Evolutionary conservation across 768 basidiomycete genomes (phyloP).

Genomic region (Tylopilus intermedius): DNA sequence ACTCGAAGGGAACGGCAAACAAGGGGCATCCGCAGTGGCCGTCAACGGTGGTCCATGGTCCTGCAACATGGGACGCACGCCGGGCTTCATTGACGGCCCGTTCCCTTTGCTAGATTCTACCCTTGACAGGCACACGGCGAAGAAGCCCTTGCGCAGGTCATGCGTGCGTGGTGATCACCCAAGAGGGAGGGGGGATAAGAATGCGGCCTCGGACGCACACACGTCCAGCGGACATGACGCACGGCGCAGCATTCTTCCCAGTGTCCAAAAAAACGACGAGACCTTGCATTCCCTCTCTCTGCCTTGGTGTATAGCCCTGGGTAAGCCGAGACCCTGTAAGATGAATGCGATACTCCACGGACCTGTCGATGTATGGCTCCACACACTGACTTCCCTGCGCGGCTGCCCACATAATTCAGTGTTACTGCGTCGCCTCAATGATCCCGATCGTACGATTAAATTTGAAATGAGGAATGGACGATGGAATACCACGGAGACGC

Average conservation of each 20-base stretch:
- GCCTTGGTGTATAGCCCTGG: slow-evolving; percentile 1
- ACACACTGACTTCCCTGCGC: slow-evolving; percentile 10
- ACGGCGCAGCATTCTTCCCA: slow-evolving; percentile 14
- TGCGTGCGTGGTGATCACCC: slow-evolving; percentile 6
- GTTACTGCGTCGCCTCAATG: slow-evolving; percentile 19
- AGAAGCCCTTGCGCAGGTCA: not conserved
- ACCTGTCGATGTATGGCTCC: slow-evolving; percentile 17
- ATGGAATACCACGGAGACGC: slow-evolving; percentile 25
- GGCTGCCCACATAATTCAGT: slow-evolving; percentile 8
- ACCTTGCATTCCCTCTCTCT: not conserved
- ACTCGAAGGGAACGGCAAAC: too few species aligned
- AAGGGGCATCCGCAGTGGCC: too few species aligned
- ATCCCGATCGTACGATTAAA: slow-evolving; percentile 14
- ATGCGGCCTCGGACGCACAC: slow-evolving; percentile 5
- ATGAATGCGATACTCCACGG: slow-evolving; percentile 18
- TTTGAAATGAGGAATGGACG: slow-evolving; percentile 23
- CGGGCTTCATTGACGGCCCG: not conserved
- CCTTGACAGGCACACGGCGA: slow-evolving; percentile 6
- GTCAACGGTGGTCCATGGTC: not conserved
- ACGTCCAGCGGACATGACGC: slow-evolving; percentile 18
- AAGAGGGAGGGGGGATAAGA: slow-evolving; percentile 7
- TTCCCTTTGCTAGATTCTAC: not conserved
- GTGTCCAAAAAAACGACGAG: not conserved
- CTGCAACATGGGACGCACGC: slow-evolving; percentile 10
- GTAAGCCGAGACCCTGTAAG: slow-evolving; percentile 19